Base-by-base conservation (phyloP, 2,329 filamentous ascomycete species). In the Monosporascus ibericus region DNA sequence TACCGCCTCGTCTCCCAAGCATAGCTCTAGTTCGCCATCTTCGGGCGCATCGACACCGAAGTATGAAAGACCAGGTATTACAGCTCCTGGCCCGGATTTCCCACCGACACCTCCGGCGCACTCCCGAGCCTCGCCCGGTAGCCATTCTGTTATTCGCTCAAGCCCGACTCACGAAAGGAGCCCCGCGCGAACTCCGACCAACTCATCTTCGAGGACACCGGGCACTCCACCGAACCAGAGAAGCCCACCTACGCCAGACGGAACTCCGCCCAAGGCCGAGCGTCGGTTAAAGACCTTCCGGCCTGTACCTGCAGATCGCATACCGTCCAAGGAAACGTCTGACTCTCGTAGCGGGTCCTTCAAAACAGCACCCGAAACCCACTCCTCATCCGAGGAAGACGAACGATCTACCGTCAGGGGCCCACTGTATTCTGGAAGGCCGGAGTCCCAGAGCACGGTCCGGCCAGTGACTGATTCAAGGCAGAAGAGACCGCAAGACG, bases 201-300 rank as follows among this genome's bases (percentile, higher is more conserved):
- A 69, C 55, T 66, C 68, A 44, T 66, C 69, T 50, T 63, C 65
- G 48, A 71, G 68, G 51, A 61, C 74, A 9, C 78, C 78, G n/a
- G 72, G 74, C 51, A 88, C 85, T 5, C 84, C 85, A 48, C 78
- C 82, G 27, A 81, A 82, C 58, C 81, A 85, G 58, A 78, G 79
- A 62, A 88, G 83, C 60, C 85, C 85, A 17, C 87, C 86, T 34
- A 91, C 87, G 3, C 88, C 87, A 36, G 87, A 90, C 68, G 80
- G 87, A 46, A 91, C 87, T 17, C 88, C 87, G 49, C 87, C 87
- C 37, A 79, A 82, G 54, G 68, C 70, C 44, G 63, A 66, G 47
- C 68, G 67, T 38, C 75, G 74, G 52, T 69, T 75, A 17, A 74
- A 72, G 62, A 64, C 70, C 50, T 63, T 74, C 46, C 78, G 79